Evolutionary conservation across 169 alveolate species (phyloP).

Genomic region (Plasmodium falciparum): DNA sequence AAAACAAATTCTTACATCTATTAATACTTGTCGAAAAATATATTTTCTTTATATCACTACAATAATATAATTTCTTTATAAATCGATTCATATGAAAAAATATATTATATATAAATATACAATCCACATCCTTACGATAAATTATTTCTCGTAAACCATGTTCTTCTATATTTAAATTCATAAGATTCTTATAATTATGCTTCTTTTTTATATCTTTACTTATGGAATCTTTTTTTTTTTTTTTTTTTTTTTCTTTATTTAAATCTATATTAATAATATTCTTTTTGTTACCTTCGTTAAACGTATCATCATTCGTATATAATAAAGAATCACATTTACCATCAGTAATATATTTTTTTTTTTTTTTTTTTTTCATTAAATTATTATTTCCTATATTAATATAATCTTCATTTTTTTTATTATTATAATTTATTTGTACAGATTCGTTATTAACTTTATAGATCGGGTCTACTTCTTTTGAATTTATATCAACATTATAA

Average conservation of each 20-base stretch:
- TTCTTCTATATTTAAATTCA: constrained; percentile 12
- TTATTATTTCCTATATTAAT: too few relatives aligned
- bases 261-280: not conserved
- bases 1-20: constrained; percentile 68
- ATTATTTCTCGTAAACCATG: constrained; percentile 73
- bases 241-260: constrained; percentile 4
- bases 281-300: not conserved
- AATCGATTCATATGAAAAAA: constrained; percentile 49
- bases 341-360: too few relatives aligned
- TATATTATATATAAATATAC: constrained; percentile 65
- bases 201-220: not conserved
- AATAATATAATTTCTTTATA: constrained; percentile 65
- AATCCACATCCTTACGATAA: constrained; percentile 67
- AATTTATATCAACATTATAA: too few relatives aligned
- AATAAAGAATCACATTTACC: too few relatives aligned
- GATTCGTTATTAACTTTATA: too few relatives aligned
- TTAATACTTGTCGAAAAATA: constrained; percentile 64
- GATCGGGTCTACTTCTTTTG: too few relatives aligned
- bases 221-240: not conserved
- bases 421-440: too few relatives aligned
- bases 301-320: constrained; percentile 3
- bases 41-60: constrained; percentile 76
- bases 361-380: too few relatives aligned
- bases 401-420: too few relatives aligned
- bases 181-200: constrained; percentile 5